Evolutionary conservation across 345 rosid species (phyloP).

Genomic region (Pistacia atlantica): DNA sequence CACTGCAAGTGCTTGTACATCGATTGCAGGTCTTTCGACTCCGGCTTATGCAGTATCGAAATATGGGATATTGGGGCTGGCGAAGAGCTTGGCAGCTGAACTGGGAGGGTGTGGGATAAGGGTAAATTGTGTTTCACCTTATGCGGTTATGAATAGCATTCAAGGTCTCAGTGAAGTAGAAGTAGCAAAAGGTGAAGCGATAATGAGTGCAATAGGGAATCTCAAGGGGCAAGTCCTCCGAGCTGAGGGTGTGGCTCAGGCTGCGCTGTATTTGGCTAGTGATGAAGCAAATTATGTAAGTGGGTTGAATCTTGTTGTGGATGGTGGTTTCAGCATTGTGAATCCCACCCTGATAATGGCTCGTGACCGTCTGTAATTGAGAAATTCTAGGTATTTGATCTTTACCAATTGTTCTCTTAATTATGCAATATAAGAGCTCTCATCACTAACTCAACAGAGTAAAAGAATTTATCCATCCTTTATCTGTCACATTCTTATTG

Average conservation of each 20-base stretch:
- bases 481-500: too few relatives aligned
- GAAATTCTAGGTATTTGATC: too few relatives aligned
- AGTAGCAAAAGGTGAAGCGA: background rate
- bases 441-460: too few relatives aligned
- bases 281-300: constrained; percentile 45
- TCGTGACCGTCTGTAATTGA: background rate
- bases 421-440: too few relatives aligned
- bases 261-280: constrained; percentile 41
- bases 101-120: constrained; percentile 42
- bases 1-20: constrained; percentile 36
- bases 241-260: constrained; percentile 31
- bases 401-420: too few relatives aligned
- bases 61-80: constrained; percentile 34
- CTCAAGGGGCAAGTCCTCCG: constrained; percentile 32
- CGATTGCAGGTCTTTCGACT: constrained; percentile 28
- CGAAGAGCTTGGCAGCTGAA: constrained; percentile 39
- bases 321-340: constrained; percentile 37
- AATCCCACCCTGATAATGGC: constrained; percentile 31
- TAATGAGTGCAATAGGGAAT: constrained; percentile 19
- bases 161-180: background rate
- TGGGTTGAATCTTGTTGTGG: constrained; percentile 44
- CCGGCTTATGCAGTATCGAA: constrained; percentile 30
- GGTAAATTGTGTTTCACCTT: constrained; percentile 49
- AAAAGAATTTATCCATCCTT: too few relatives aligned
- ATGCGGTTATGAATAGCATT: constrained; percentile 10